Conservation (phyloP, 768 basidiomycete genomes). For the Suillus subaureus region DNA sequence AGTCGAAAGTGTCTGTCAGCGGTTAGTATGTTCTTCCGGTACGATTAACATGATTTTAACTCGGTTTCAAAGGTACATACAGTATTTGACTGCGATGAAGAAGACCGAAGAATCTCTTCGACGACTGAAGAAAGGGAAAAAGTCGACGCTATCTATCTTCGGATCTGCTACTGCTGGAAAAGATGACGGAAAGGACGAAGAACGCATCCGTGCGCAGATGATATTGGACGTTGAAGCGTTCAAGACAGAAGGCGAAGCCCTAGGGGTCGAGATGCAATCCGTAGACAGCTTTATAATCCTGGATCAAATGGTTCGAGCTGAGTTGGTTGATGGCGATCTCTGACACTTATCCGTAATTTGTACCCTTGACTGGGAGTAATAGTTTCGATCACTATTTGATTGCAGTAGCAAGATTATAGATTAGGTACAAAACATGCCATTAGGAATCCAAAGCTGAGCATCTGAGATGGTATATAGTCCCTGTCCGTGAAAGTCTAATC, state of each 20-base stretch:
- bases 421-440: slow-evolving; percentile 4
- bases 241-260: slow-evolving; percentile 68
- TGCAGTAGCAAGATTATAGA: neutral
- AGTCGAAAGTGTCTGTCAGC: slow-evolving; percentile 71
- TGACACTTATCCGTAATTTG: neutral
- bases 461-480: slow-evolving; percentile 57
- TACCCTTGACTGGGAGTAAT: neutral
- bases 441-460: slow-evolving; percentile 35
- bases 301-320: slow-evolving; percentile 59
- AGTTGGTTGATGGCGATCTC: slow-evolving; percentile 36
- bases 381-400: neutral
- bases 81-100: slow-evolving; percentile 79
- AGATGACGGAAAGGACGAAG: slow-evolving; percentile 81
- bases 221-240: slow-evolving; percentile 85
- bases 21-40: slow-evolving; percentile 38
- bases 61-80: slow-evolving; percentile 61
- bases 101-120: slow-evolving; percentile 91
- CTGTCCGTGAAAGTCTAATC: slow-evolving; percentile 59
- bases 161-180: slow-evolving; percentile 48
- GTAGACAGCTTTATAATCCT: slow-evolving; percentile 57
- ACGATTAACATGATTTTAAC: slow-evolving; percentile 2
- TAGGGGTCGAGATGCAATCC: slow-evolving; percentile 64
- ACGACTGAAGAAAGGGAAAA: slow-evolving; percentile 86
- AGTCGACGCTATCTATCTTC: slow-evolving; percentile 79
- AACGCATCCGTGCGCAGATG: slow-evolving; percentile 83